Evolutionary conservation across 2,329 filamentous ascomycete genomes (phyloP), one percentile per base, ranked within the genome.

Genomic region (Colletotrichum spaethianum): DNA sequence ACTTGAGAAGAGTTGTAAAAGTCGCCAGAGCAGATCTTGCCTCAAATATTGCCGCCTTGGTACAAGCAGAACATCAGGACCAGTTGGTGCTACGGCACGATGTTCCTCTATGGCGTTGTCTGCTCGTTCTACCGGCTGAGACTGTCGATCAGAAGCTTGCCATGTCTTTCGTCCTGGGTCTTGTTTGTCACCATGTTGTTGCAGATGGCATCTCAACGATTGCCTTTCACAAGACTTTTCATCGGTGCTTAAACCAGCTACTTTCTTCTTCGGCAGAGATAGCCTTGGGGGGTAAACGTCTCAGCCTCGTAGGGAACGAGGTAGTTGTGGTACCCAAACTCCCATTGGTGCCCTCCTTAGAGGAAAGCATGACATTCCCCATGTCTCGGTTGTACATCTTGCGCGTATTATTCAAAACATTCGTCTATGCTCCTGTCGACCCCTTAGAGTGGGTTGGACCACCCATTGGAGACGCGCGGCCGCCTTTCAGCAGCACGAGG

Each of bases 351-450:
- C 59, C 59, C 18, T 48, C 48, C 23, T 36, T 62, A 8, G 59
- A 62, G 42, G 59, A 62, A 48, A 62, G 59, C 42, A 62, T 48
- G 42, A n/a, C 20, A 33, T 48, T 62, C 59, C 59, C 59, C 23
- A 46, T 62, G 40, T 48, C 59, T 48, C 40, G 40, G 9, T 23
- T 50, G 5, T 62, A 48, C 20, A 33, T 62, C 26, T 46, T 62
- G 9, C 59, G 59, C 20, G 12, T 33, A 11, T 28, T 48, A 1
- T 48, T 62, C 42, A 62, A 36, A 6, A 40, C 40, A 33, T 18
- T 62, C 26, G 40, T 62, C 16, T 62, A 48, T 48, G 23, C 28
- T 33, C 26, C 40, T 9, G 9, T 48, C 26, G 59, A 62, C 28
- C 16, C 28, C 9, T 46, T 33, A 23, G 40, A 62, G 33, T 62